phyloP scores from a whole-genome alignment of 2,329 filamentous ascomycete species.

The Trichoderma pleuroti region DNA sequence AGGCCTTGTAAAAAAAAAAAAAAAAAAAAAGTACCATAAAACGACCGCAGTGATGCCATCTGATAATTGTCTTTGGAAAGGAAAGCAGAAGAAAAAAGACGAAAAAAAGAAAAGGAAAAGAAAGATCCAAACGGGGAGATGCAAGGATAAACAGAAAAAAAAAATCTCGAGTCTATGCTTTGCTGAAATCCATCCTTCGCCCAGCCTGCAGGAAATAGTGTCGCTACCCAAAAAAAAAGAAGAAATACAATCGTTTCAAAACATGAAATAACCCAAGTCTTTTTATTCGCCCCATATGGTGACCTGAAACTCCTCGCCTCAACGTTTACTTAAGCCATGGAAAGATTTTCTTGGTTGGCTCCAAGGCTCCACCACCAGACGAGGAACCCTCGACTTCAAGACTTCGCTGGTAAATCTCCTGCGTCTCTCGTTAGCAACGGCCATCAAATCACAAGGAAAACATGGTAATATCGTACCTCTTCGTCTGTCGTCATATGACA shows the following conservation, averaged over 20 bases:
- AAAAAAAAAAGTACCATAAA: too few relatives aligned
- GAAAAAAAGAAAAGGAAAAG: neutral
- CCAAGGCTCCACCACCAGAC: conserved; percentile 38
- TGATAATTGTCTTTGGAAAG: conserved; percentile 13
- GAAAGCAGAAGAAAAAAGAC: neutral
- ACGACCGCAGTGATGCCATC: conserved; percentile 14
- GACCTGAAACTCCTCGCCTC: conserved; percentile 28
- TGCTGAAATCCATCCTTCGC: conserved; percentile 18
- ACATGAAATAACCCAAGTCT: conserved; percentile 16
- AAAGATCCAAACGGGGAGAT: neutral
- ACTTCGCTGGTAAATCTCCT: conserved; percentile 65
- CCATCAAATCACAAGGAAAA: neutral
- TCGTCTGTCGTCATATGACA: conserved; percentile 80
- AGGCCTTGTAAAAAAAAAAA: conserved; percentile 6
- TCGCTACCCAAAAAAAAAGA: conserved; percentile 12
- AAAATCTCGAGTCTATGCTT: conserved; percentile 16
- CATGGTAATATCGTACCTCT: conserved; percentile 59
- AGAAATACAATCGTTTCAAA: neutral
- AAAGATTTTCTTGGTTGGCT: conserved; percentile 61
- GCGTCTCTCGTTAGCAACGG: conserved; percentile 24
- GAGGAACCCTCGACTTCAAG: conserved; percentile 53
- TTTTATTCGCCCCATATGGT: conserved; percentile 18
- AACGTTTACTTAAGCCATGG: conserved; percentile 56
- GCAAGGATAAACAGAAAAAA: conserved; percentile 1
- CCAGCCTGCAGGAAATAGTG: conserved; percentile 14